phyloP scores from a whole-genome alignment of 75 land plant genomes.

The Larix kaempferi region DNA sequence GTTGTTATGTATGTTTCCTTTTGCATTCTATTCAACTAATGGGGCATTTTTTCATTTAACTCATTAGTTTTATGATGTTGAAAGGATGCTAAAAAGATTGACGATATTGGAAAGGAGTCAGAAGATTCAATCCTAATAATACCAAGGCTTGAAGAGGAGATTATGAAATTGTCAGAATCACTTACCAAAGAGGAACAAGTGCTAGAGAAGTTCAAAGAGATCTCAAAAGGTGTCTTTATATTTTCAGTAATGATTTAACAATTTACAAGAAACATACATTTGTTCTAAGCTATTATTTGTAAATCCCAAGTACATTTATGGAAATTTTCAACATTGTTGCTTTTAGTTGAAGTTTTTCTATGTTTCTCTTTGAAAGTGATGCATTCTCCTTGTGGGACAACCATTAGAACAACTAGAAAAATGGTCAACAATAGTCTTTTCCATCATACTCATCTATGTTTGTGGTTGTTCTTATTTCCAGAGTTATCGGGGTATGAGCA shows the following conservation, averaged over 20 bases:
- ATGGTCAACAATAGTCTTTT: too few relatives aligned
- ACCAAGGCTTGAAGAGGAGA: conserved; percentile 75
- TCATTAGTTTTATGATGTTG: background rate
- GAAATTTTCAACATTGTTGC: background rate
- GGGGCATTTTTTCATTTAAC: background rate
- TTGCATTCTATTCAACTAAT: background rate
- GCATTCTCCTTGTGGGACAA: too few relatives aligned
- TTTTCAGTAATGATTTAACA: background rate
- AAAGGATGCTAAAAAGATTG: conserved; percentile 74
- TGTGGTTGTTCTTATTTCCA: too few relatives aligned
- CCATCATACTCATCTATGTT: too few relatives aligned
- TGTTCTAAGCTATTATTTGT: background rate
- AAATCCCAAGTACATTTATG: background rate
- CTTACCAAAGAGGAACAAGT: conserved; percentile 73
- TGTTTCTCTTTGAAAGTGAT: too few relatives aligned
- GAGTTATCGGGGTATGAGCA: too few relatives aligned
- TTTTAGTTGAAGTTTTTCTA: too few relatives aligned
- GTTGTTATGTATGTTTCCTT: background rate
- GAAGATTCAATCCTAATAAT: conserved; percentile 61
- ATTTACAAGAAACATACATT: background rate
- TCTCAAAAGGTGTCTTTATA: conserved; percentile 54
- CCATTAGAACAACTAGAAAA: too few relatives aligned
- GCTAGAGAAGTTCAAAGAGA: conserved; percentile 72
- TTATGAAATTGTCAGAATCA: conserved; percentile 50
- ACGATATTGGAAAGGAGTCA: conserved; percentile 50